Evolutionary conservation across 2,329 filamentous ascomycete species (phyloP), one percentile per base, ranked within the genome.

Genomic region (Botryotinia narcissicola): DNA sequence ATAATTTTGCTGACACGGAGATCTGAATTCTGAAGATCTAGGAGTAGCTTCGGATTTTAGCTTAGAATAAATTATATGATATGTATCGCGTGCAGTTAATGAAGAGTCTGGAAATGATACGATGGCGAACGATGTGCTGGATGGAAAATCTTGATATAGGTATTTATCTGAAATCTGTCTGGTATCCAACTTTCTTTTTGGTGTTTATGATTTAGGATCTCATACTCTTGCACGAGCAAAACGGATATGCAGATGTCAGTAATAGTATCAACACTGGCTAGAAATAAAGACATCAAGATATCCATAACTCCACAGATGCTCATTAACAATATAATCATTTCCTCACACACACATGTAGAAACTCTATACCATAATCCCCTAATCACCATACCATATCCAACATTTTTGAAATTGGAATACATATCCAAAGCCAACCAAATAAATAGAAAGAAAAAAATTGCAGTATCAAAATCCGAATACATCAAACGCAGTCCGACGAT

Each of bases 61-160:
- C 9, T 35, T 8, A 12, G 32, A 22, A 59, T 32, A 35, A 20
- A 2, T 32, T 3, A 59, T 14, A 12, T 32, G 7, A 59, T 7
- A 12, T 54, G 4, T n/a, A 6, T 7, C 3, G 12, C 10, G 25
- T 14, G 9, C 0, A n/a, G 1, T 14, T 7, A 16, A 54, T 3
- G 1, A 14, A n/a, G 14, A 14, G 25, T 14, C 25, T 51, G 12
- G 6, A 54, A n/a, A 54, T 40, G 2, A 37, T 37, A 37, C 1
- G 37, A 37, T 37, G 37, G 9, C 37, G 37, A 37, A 37, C 37
- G 9, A 37, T 37, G 9, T 37, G 37, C 1, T 37, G 10, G 37
- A 37, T 37, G 37, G 37, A 37, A 6, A 37, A 37, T 37, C 37
- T 37, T 37, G 37, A 37, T 37, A 37, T 37, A 37, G 37, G 37